Percentiles rank a stretch among this genome's conserved stretches.
These are phyloP conservation scores for Podaxis mareebaensis DNA, from an alignment of 768 basidiomycete species.

Conservation along the genomic window DNA sequence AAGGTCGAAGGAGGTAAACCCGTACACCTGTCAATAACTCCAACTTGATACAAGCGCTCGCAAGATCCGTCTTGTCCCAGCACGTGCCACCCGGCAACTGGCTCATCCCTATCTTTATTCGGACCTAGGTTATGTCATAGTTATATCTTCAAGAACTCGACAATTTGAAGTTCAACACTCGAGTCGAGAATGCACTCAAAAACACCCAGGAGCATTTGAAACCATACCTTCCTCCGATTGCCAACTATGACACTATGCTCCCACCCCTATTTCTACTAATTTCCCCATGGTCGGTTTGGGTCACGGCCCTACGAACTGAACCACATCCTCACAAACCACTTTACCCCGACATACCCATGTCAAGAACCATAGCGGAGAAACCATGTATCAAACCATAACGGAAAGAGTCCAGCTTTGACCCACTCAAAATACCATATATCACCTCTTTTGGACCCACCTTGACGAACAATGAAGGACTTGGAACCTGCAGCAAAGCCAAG, in stretches of 20 bases:
- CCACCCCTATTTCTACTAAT: constrained; percentile 4
- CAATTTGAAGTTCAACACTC: background rate
- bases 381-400: background rate
- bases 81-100: constrained; percentile 13
- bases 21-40: background rate
- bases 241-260: background rate
- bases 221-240: background rate
- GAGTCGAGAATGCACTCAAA: background rate
- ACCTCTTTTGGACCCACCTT: background rate
- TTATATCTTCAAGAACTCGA: background rate
- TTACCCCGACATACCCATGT: background rate
- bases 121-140: background rate
- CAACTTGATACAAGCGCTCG: constrained; percentile 1
- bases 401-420: background rate
- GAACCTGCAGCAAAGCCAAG: background rate
- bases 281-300: no score
- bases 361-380: background rate
- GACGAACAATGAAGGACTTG: background rate
- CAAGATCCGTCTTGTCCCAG: constrained; percentile 12
- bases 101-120: background rate
- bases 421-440: background rate
- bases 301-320: background rate
- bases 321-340: background rate
- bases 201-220: background rate
- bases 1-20: background rate